Percentiles rank a stretch among this genome's conserved stretches.
Evolutionary conservation across 352 stramenopile species (phyloP).

Genomic region (Globisporangium barbulae): DNA sequence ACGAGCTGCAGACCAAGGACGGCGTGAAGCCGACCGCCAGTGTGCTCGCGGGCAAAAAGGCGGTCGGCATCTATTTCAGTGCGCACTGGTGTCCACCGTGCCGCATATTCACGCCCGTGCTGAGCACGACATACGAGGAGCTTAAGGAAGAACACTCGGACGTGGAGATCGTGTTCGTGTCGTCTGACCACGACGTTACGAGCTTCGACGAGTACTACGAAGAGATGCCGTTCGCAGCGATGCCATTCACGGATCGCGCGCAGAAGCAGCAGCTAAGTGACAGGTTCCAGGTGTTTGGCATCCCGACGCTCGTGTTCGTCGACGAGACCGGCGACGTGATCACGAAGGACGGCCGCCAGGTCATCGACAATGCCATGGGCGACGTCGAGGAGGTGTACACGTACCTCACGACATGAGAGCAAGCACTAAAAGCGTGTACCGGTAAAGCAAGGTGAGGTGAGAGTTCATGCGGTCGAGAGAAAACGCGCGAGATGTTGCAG

Average conservation of each 20-base stretch:
- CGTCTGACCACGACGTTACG: constrained; percentile 31
- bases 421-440: no score
- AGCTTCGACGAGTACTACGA: constrained; percentile 76
- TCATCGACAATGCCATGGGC: constrained; percentile 62
- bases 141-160: constrained; percentile 36
- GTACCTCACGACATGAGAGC: constrained; percentile 16
- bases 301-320: constrained; percentile 80
- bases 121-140: constrained; percentile 60
- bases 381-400: constrained; percentile 15
- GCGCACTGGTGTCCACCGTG: no score
- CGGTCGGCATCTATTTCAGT: constrained; percentile 80
- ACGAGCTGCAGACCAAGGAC: constrained; percentile 19
- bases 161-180: constrained; percentile 67
- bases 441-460: background rate
- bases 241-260: constrained; percentile 70
- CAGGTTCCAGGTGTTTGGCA: constrained; percentile 72
- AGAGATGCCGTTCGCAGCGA: constrained; percentile 72
- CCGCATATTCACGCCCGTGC: constrained; percentile 73
- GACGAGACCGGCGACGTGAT: constrained; percentile 80
- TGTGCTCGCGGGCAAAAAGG: constrained; percentile 27
- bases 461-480: background rate
- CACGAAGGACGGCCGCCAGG: constrained; percentile 64
- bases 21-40: constrained; percentile 14
- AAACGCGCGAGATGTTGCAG: background rate
- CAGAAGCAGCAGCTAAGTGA: constrained; percentile 47